Conservation (phyloP, 2,329 filamentous ascomycete genomes). For the Colletotrichum endophyticum region DNA sequence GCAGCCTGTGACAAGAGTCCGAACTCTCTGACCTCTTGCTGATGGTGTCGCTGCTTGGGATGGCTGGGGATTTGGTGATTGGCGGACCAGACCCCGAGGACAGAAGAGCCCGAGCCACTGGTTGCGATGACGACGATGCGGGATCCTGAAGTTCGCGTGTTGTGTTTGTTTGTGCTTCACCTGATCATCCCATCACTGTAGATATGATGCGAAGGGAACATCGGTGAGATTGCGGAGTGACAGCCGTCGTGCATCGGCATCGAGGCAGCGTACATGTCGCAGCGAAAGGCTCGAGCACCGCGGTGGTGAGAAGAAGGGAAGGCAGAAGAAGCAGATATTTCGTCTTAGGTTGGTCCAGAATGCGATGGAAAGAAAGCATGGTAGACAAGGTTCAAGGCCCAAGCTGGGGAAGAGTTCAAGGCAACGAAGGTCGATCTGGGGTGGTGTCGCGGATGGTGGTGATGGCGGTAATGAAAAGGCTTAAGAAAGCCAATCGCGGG, state of each 20-base stretch:
- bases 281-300: background rate
- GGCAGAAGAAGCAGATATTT: background rate
- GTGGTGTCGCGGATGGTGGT: background rate
- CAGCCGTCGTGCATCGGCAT: background rate
- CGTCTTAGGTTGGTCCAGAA: background rate
- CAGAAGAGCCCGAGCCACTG: background rate
- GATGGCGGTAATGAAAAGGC: background rate
- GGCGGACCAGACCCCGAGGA: background rate
- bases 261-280: background rate
- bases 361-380: background rate
- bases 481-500: background rate
- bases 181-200: background rate
- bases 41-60: background rate
- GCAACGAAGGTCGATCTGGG: background rate
- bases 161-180: background rate
- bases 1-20: background rate
- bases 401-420: background rate
- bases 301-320: background rate
- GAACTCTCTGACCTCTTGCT: background rate
- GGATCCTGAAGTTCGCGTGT: background rate
- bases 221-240: background rate
- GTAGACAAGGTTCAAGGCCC: background rate
- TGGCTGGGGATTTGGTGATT: background rate
- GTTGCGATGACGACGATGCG: background rate
- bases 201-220: background rate